Evolutionary conservation across 345 rosid species (phyloP).

Genomic region (Angophora floribunda): DNA sequence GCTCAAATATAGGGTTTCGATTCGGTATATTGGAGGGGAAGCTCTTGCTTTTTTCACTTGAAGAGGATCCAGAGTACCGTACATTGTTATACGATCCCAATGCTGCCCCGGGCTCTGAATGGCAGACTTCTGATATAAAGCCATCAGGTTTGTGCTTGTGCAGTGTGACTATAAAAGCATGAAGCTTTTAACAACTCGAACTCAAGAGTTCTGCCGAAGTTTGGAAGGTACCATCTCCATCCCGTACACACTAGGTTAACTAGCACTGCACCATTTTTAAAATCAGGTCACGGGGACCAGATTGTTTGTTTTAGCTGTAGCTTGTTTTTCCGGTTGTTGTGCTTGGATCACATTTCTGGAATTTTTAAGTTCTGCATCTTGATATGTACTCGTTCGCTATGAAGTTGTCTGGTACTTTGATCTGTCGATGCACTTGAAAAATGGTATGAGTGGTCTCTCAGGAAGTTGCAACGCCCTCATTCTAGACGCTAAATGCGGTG

Average conservation of each 20-base stretch:
- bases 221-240: background rate
- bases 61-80: conserved; percentile 43
- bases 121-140: conserved; percentile 66
- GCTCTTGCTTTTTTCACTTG: conserved; percentile 57
- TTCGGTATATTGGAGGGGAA: conserved; percentile 77
- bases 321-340: background rate
- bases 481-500: background rate
- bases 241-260: background rate
- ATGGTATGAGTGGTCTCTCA: background rate
- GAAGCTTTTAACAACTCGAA: conserved; percentile 1
- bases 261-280: background rate
- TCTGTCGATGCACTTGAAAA: background rate
- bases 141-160: conserved; percentile 74
- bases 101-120: conserved; percentile 63
- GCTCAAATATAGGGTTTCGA: conserved; percentile 60
- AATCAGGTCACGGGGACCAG: background rate
- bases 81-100: conserved; percentile 74
- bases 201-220: background rate
- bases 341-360: background rate
- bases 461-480: background rate
- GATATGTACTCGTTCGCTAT: background rate
- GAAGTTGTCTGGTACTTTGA: background rate
- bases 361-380: background rate
- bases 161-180: conserved; percentile 76
- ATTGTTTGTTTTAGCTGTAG: background rate